Base-by-base conservation (phyloP, 345 rosid species). In the Ailanthus altissimus region DNA sequence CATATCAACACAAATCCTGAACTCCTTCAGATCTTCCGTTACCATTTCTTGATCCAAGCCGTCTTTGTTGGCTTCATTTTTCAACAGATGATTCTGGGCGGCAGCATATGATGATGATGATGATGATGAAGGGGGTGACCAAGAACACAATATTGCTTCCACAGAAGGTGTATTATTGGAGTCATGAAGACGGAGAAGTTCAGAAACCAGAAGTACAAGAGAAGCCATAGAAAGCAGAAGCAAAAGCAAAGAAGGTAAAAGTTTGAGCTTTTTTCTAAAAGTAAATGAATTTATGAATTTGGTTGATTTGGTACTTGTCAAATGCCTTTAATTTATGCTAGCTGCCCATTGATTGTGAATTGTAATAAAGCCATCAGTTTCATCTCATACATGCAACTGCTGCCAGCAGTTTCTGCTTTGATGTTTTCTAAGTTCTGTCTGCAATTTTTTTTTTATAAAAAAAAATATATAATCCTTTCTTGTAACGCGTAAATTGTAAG, bases 191-290 rank as follows among this genome's bases (percentile, higher is more conserved):
- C 51, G 70, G 12, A 66, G 70, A 13, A 66, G 51, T 12, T 66
- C 70, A 43, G 70, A 66, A 42, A 66, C 16, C 18, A 66, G 5
- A 21, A 66, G 70, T 1, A 66, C 51, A 5, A 66, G 70, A 11
- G 70, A 66, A 66, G 70, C 70, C 70, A 66, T 66, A 25, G n/a
- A n/a, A n/a, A n/a, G n/a, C n/a, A n/a, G 18, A 63, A 12, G 12
- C 14, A n/a, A 20, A 3, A 11, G 70, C 50, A n/a, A 45, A 21
- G 32, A 20, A 66, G 28, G 16, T n/a, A 6, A 4, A 28, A 42
- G 21, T 63, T n/a, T 32, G 38, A 32, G 38, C 38, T 32, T 38
- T 63, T 63, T 23, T n/a, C n/a, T n/a, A n/a, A n/a, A 38, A 18
- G 13, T 8, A 21, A 18, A 36, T 63, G 68, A 58, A 57, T 8